A percentile compares a stretch with the other conserved stretches of the same genome.
phyloP scores from a whole-genome alignment of 805 yeast genomes.

The Sungouiozyma intestinalis region DNA sequence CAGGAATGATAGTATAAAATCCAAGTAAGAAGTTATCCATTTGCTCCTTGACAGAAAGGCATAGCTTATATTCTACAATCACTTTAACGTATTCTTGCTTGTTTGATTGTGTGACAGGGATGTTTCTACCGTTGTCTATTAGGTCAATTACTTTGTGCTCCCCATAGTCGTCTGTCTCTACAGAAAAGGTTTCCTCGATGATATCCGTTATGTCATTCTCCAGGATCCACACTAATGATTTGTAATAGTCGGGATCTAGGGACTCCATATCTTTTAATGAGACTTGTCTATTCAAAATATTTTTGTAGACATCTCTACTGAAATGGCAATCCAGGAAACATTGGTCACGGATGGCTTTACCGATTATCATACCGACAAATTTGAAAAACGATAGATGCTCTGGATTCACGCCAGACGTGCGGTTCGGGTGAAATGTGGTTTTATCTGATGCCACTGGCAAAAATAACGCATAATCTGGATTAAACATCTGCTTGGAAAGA shows the following conservation, averaged over 20 bases:
- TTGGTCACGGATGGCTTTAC: conserved; percentile 84
- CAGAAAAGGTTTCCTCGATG: conserved; percentile 86
- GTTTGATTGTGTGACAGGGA: conserved; percentile 82
- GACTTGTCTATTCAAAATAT: conserved; percentile 67
- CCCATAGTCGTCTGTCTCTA: conserved; percentile 89
- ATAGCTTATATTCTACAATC: conserved; percentile 79
- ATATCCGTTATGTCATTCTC: conserved; percentile 95
- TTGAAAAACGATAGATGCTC: conserved; percentile 89
- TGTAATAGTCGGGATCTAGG: conserved; percentile 82
- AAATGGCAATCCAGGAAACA: conserved; percentile 88
- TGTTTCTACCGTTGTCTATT: conserved; percentile 68
- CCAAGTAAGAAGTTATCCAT: conserved; percentile 78
- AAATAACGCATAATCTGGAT: conserved; percentile 88
- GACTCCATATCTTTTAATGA: conserved; percentile 90
- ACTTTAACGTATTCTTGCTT: conserved; percentile 79
- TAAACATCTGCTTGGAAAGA: conserved; percentile 86
- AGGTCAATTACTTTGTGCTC: conserved; percentile 77
- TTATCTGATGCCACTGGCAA: conserved; percentile 85
- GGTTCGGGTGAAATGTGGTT: conserved; percentile 90
- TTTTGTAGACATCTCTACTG: conserved; percentile 88
- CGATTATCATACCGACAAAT: conserved; percentile 88
- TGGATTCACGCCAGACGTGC: conserved; percentile 86
- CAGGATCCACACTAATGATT: conserved; percentile 89
- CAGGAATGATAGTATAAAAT: conserved; percentile 81
- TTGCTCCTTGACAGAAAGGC: conserved; percentile 77